Conservation (phyloP, 805 yeast genomes). For the Sugiyamaella smithiae region DNA sequence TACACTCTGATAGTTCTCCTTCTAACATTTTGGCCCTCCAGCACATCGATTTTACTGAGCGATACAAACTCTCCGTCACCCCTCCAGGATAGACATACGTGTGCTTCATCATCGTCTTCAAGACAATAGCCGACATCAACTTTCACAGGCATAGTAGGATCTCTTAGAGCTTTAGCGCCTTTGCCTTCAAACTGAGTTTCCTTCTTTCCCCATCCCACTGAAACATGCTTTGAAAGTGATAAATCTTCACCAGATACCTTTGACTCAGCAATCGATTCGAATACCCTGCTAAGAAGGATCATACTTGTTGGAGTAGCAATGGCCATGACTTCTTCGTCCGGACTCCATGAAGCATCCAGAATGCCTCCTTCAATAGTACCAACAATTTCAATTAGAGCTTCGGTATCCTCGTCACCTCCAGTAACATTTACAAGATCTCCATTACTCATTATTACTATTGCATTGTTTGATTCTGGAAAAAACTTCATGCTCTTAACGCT, state of each 20-base stretch:
- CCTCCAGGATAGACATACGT: slow-evolving; percentile 76
- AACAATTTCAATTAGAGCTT: slow-evolving; percentile 63
- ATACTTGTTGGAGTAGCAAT: slow-evolving; percentile 60
- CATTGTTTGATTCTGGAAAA: slow-evolving; percentile 64
- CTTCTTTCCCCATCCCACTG: slow-evolving; percentile 97
- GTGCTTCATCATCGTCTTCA: slow-evolving; percentile 44
- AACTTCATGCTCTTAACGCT: slow-evolving; percentile 53
- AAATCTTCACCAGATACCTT: slow-evolving; percentile 61
- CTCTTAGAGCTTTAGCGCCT: slow-evolving; percentile 73
- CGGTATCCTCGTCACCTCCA: slow-evolving; percentile 50
- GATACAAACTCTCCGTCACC: slow-evolving; percentile 89
- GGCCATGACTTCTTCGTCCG: slow-evolving; percentile 83
- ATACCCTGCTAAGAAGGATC: slow-evolving; percentile 65
- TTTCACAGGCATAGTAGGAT: slow-evolving; percentile 81
- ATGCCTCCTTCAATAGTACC: slow-evolving; percentile 82
- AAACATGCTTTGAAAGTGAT: slow-evolving; percentile 72
- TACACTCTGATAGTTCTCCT: slow-evolving; percentile 78
- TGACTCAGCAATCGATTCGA: slow-evolving; percentile 76
- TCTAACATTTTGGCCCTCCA: slow-evolving; percentile 37
- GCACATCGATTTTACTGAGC: slow-evolving; percentile 58
- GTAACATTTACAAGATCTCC: slow-evolving; percentile 71
- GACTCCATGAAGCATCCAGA: slow-evolving; percentile 76
- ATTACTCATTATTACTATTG: slow-evolving; percentile 61
- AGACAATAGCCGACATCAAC: slow-evolving; percentile 68
- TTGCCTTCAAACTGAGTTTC: slow-evolving; percentile 96